phyloP scores from a whole-genome alignment of 192 early-diverging fungal species.

The Pilaira anomala region DNA sequence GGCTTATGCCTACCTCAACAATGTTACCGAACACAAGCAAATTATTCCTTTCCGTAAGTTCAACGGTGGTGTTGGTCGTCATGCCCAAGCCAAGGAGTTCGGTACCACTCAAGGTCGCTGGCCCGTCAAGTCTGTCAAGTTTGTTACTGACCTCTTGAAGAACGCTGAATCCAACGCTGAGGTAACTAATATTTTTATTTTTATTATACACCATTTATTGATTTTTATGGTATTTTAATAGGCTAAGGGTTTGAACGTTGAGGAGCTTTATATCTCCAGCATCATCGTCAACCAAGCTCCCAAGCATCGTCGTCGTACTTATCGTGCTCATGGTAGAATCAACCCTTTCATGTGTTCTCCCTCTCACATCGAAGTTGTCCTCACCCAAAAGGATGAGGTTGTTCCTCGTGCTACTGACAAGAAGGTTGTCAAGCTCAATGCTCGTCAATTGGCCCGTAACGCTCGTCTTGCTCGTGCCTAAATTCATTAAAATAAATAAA shows the following conservation, averaged over 20 bases:
- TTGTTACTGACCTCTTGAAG: conserved; percentile 86
- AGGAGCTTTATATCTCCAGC: conserved; percentile 85
- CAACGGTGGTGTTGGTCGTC: conserved; percentile 92
- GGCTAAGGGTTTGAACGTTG: conserved; percentile 85
- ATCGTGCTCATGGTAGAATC: conserved; percentile 96
- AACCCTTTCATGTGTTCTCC: conserved; percentile 88
- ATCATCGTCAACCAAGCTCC: conserved; percentile 96
- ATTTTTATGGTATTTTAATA: conserved; percentile 25
- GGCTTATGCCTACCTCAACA: conserved; percentile 85
- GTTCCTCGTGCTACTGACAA: conserved; percentile 71
- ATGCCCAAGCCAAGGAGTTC: conserved; percentile 91
- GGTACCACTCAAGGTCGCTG: conserved; percentile 85
- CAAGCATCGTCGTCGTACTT: conserved; percentile 91
- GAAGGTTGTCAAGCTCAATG: conserved; percentile 42
- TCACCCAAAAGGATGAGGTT: conserved; percentile 81
- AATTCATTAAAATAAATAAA: neutral
- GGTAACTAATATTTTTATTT: conserved; percentile 38
- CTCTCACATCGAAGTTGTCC: conserved; percentile 91
- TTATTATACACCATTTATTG: neutral
- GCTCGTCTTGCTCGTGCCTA: conserved; percentile 41
- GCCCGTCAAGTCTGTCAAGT: conserved; percentile 94
- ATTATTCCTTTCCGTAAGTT: conserved; percentile 94
- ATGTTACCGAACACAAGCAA: conserved; percentile 95
- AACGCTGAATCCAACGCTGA: conserved; percentile 96
- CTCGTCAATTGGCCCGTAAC: conserved; percentile 48